A percentile compares a stretch with the other conserved stretches of the same genome.
Conservation (phyloP, 2,329 filamentous ascomycete species). For the Thielaviopsis punctulata region DNA sequence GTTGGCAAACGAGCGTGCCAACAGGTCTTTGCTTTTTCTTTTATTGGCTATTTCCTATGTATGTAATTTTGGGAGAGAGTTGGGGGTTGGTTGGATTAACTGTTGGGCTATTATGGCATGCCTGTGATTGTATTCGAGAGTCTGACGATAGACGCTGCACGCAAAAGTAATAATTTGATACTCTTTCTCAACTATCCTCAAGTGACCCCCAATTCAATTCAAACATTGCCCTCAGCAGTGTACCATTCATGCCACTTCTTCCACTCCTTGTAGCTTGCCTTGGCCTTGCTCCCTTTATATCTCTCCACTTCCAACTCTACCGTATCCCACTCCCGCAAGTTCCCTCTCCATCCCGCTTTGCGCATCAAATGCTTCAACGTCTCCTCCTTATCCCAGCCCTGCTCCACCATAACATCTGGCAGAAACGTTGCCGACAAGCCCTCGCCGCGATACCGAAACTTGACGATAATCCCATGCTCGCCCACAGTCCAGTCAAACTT, state of each 20-base stretch:
- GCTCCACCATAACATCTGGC: slow-evolving; percentile 78
- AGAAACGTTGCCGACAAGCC: slow-evolving; percentile 79
- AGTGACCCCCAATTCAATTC: no score
- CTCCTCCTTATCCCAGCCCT: slow-evolving; percentile 91
- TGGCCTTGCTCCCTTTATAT: slow-evolving; percentile 73
- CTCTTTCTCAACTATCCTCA: no score
- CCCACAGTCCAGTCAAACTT: slow-evolving; percentile 77
- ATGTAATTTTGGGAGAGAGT: not conserved
- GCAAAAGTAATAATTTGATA: slow-evolving; percentile 5
- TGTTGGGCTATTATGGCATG: not conserved
- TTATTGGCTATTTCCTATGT: not conserved
- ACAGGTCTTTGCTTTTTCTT: not conserved
- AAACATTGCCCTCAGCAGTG: slow-evolving; percentile 15
- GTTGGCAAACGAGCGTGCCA: not conserved
- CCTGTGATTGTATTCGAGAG: not conserved
- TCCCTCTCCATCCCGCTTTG: slow-evolving; percentile 85
- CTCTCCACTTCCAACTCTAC: slow-evolving; percentile 63
- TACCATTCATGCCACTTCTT: slow-evolving; percentile 66
- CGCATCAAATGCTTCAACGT: slow-evolving; percentile 77
- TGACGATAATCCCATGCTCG: slow-evolving; percentile 71
- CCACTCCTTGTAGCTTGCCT: slow-evolving; percentile 55
- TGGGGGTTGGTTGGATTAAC: not conserved
- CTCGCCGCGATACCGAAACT: slow-evolving; percentile 56
- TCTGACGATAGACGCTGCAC: slow-evolving; percentile 10
- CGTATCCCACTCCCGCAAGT: slow-evolving; percentile 60